Evolutionary conservation across 495 filamentous ascomycete genomes (phyloP), one percentile per base, ranked within the genome.

Genomic region (Penicillium psychrofluorescens): DNA sequence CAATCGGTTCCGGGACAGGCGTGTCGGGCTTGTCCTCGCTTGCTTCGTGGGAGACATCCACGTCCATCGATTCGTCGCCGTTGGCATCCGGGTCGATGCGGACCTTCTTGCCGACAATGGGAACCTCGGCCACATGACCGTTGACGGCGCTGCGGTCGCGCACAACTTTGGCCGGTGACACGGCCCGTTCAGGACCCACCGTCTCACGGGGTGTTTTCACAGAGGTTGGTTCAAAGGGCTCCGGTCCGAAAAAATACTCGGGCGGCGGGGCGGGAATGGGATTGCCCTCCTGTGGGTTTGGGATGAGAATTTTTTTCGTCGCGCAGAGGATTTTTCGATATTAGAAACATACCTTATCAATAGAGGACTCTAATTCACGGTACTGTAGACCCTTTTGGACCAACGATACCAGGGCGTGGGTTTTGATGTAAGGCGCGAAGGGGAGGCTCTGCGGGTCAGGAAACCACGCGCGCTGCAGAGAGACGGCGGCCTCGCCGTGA

Each of bases 401-500:
- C 44, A 89, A 66, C 44, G 76, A 74, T 27, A 90, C 83, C 56
- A 91, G 68, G 41, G 86, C 82, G 71, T 87, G 84, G 39, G 74
- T 78, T 60, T 80, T 79, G 61, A 90, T 85, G 65, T 85, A 78
- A 41, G 73, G 78, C 64, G 86, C 85, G 66, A 88, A 89, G 35
- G 83, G 78, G 46, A 91, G 77, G 63, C 67, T 75, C 58, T 89
- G 80, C 43, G 86, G 86, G 58, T 85, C 75, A 51, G 70, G 68
- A 59, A 83, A 71, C 86, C 86, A 91, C 65, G 86, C 83, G 64
- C 86, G 85, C 67, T 90, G 86, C 48, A 91, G 74, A 64, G 80
- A 84, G 52, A 84, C 79, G 38, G 86, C 86, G 44, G 86, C 84
- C 52, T 88, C 84, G 55, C 80, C 68, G 61, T 72, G 70, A 39